Conservation (phyloP, 2,329 filamentous ascomycete genomes). For the Bretziella fagacearum region DNA sequence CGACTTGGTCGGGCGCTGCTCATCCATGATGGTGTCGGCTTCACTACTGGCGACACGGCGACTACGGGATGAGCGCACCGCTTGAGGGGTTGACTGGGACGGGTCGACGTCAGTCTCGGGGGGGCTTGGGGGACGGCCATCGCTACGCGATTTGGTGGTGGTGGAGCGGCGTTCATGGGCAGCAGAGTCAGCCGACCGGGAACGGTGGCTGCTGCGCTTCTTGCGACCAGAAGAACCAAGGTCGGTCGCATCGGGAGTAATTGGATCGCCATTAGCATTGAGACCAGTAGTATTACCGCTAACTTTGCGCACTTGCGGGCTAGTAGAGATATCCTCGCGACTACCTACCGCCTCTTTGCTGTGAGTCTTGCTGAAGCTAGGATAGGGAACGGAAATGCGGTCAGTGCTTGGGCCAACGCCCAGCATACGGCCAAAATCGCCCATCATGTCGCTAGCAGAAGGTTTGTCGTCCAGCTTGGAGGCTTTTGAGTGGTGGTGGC, state of each 20-base stretch:
- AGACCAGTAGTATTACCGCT: constrained; percentile 9
- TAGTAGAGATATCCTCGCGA: constrained; percentile 31
- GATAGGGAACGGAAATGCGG: constrained; percentile 50
- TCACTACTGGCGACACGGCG: constrained; percentile 10
- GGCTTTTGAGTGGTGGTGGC: constrained; percentile 22
- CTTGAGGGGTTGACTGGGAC: constrained; percentile 4
- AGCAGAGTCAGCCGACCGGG: constrained; percentile 32
- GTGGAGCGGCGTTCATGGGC: constrained; percentile 24
- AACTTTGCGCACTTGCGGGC: constrained; percentile 18
- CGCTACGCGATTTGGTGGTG: constrained; percentile 24
- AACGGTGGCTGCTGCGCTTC: constrained; percentile 20
- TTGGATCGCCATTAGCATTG: constrained; percentile 25
- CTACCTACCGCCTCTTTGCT: constrained; percentile 71
- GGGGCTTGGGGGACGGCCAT: constrained; percentile 40
- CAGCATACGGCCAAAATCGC: constrained; percentile 8
- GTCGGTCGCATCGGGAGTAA: constrained; percentile 58
- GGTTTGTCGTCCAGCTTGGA: constrained; percentile 18
- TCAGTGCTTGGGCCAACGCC: constrained; percentile 22
- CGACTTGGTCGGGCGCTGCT: constrained; percentile 25
- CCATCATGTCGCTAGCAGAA: constrained; percentile 10
- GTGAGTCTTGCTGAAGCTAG: constrained; percentile 73
- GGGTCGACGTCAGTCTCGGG: constrained; percentile 45
- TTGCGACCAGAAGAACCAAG: constrained; percentile 26
- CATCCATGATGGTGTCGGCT: constrained; percentile 13
- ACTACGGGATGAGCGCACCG: constrained; percentile 9